A percentile compares a stretch with the other conserved stretches of the same genome.
phyloP scores from a whole-genome alignment of 129 eudicot genomes.

The Cynara cardunculus region DNA sequence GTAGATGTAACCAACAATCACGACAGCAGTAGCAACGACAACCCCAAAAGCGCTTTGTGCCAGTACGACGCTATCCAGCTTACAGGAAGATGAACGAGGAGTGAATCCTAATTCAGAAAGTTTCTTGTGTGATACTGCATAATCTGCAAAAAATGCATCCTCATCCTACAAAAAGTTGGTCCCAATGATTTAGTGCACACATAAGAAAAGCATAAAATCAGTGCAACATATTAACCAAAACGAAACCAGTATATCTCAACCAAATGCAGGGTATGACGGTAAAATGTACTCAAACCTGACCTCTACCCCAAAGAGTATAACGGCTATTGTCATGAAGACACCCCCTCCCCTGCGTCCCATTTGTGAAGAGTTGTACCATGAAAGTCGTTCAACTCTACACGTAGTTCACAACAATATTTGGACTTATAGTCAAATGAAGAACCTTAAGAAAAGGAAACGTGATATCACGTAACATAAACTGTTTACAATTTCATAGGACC shows the following conservation, averaged over 20 bases:
- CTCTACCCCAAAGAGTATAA: not conserved
- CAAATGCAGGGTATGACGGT: too few relatives aligned
- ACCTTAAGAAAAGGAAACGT: too few relatives aligned
- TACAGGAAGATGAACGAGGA: constrained; percentile 35
- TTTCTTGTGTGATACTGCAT: constrained; percentile 68
- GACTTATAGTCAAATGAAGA: too few relatives aligned
- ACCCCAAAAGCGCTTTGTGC: constrained; percentile 79
- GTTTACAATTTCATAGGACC: too few relatives aligned
- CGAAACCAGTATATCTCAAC: not conserved
- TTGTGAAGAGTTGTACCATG: too few relatives aligned
- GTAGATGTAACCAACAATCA: constrained; percentile 49
- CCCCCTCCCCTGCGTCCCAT: too few relatives aligned
- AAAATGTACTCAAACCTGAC: not conserved
- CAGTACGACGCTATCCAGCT: constrained; percentile 39
- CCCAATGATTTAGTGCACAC: not conserved
- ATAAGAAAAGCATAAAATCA: not conserved
- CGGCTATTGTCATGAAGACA: too few relatives aligned
- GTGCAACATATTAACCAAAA: not conserved
- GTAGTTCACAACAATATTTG: too few relatives aligned
- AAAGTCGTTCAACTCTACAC: too few relatives aligned
- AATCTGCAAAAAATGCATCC: constrained; percentile 57
- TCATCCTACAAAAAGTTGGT: constrained; percentile 45
- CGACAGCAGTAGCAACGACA: constrained; percentile 67
- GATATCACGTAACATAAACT: too few relatives aligned
- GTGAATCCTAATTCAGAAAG: constrained; percentile 72